Base-by-base conservation (phyloP, 768 basidiomycete species). In the Termitomyces heimii region DNA sequence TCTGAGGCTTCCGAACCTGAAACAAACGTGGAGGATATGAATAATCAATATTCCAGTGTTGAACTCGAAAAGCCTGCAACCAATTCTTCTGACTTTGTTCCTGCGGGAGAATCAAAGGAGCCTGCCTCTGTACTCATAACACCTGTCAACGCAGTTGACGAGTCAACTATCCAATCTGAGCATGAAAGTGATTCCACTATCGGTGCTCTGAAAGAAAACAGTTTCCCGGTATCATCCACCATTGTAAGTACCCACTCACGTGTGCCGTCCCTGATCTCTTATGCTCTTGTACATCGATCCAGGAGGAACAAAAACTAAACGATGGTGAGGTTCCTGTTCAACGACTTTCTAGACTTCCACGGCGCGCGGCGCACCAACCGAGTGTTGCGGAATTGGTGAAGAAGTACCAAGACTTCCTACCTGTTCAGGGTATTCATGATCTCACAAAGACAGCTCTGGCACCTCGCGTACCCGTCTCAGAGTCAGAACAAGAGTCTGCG, bases 131-230 rank as follows among this genome's bases (percentile, higher is more conserved):
- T 51, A 59, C 26, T 31, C 4, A 35, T 53, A 14, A 53, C 61
- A 28, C 59, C 58, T 12, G 43, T 60, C 16, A 51, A 46, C 16
- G 31, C 49, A 20, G 54, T 56, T 46, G 59, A 58, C 51, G 51
- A 54, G 42, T 54, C 66, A 58, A 42, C 53, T 34, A 26, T 58
- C 48, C 84, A 79, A 62, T 80, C 84, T 14, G 91, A 88, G 61
- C 75, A 80, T 3, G 92, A 92, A 44, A 92, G 88, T 63, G 92
- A 94, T 66, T 92, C 89, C 16, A 94, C 92, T 1, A 92, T 94
- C 50, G 89, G 84, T 22, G 89, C 84, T 3, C 67, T 65, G 13
- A 70, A 72, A 56, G 73, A 76, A 39, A 69, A 73, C 24, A 60
- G 56, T 54, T 42, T 60, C 6, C 52, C 65, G 28, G 61, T 64